Conservation (phyloP, 179 eudicot genomes). For the Carnegiea gigantea region DNA sequence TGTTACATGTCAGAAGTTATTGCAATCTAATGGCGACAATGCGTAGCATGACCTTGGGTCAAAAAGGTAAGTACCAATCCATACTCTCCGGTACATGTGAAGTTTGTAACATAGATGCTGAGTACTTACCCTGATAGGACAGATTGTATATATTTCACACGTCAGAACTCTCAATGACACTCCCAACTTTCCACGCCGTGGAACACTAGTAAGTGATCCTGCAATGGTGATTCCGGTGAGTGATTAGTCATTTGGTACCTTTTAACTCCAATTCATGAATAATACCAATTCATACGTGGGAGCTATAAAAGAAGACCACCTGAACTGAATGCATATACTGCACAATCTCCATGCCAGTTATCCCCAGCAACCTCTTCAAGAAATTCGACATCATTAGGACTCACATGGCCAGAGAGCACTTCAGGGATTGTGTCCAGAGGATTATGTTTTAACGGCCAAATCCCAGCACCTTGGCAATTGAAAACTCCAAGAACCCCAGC, state of each 20-base stretch:
- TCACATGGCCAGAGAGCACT: conserved; percentile 41
- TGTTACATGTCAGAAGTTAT: too few relatives aligned
- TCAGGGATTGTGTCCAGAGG: conserved; percentile 16
- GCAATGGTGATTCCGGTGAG: conserved; percentile 16
- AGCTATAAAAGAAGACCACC: conserved; percentile 29
- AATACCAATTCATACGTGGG: not conserved
- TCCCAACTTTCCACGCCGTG: conserved; percentile 30
- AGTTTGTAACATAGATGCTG: not conserved
- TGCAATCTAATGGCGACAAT: too few relatives aligned
- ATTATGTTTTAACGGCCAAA: conserved; percentile 53
- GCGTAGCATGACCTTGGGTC: too few relatives aligned
- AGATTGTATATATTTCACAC: conserved; percentile 53
- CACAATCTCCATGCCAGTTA: conserved; percentile 54
- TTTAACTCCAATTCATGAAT: not conserved
- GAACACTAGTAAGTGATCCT: conserved; percentile 47
- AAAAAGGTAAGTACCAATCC: too few relatives aligned
- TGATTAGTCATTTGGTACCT: not conserved
- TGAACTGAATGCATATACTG: conserved; percentile 52
- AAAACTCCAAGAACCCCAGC: conserved; percentile 67
- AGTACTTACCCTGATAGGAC: conserved; percentile 50
- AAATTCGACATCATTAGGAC: conserved; percentile 55
- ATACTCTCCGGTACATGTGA: not conserved
- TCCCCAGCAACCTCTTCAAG: conserved; percentile 47
- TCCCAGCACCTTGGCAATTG: conserved; percentile 84
- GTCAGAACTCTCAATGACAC: conserved; percentile 40